phyloP scores from a whole-genome alignment of 495 filamentous ascomycete genomes.

The Penicillium ochrochloron region DNA sequence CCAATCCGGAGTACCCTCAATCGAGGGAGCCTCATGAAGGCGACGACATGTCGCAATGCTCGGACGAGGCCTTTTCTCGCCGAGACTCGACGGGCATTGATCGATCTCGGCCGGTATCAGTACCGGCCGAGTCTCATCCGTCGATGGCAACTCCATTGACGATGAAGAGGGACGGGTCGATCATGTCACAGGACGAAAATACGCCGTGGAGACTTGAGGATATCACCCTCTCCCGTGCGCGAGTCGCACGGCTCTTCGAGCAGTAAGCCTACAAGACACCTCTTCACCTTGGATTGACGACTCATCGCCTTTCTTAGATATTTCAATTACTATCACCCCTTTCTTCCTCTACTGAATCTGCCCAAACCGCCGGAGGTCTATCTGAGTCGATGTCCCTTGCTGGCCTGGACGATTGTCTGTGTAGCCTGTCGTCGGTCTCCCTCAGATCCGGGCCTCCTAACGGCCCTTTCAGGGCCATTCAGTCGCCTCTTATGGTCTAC shows the following conservation, averaged over 20 bases:
- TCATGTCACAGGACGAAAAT: slow-evolving; percentile 47
- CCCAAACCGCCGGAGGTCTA: slow-evolving; percentile 75
- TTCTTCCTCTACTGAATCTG: slow-evolving; percentile 79
- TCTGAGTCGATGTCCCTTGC: slow-evolving; percentile 71
- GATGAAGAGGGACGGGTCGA: slow-evolving; percentile 45
- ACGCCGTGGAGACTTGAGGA: slow-evolving; percentile 49
- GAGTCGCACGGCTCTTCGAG: slow-evolving; percentile 49
- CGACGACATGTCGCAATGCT: slow-evolving; percentile 46
- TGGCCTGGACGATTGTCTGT: slow-evolving; percentile 86
- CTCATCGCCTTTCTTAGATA: slow-evolving; percentile 46
- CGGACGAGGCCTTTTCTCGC: slow-evolving; percentile 44
- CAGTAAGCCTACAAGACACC: slow-evolving; percentile 37
- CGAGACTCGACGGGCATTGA: slow-evolving; percentile 38
- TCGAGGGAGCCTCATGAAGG: slow-evolving; percentile 34
- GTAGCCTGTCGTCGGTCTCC: slow-evolving; percentile 78
- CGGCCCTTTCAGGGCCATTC: slow-evolving; percentile 70
- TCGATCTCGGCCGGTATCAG: slow-evolving; percentile 42
- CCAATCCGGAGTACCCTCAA: slow-evolving; percentile 34
- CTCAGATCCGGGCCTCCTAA: slow-evolving; percentile 69
- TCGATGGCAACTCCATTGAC: slow-evolving; percentile 45
- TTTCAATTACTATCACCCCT: slow-evolving; percentile 83
- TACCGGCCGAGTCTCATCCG: slow-evolving; percentile 42
- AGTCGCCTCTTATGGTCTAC: slow-evolving; percentile 80
- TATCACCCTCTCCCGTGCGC: slow-evolving; percentile 42
- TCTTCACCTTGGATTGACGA: not conserved